Percentiles rank a stretch among this genome's conserved stretches.
Evolutionary conservation across 257 asterid genomes (phyloP).

Genomic region (Catharanthus roseus): DNA sequence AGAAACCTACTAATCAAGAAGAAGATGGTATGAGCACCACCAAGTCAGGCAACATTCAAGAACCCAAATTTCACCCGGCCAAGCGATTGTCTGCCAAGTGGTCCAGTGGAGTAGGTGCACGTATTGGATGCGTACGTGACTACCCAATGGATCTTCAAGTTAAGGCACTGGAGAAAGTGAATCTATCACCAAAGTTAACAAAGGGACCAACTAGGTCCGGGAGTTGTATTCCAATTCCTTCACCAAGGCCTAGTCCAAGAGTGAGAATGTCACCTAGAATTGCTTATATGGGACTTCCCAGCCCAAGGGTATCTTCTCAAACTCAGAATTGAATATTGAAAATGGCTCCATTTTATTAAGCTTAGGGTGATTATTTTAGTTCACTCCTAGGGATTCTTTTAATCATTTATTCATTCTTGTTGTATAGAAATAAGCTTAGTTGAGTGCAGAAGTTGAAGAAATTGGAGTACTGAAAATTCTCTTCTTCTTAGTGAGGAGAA

Average conservation of each 20-base stretch:
- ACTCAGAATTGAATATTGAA: not conserved
- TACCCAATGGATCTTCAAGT: conserved; percentile 60
- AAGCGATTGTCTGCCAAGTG: conserved; percentile 52
- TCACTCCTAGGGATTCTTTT: not conserved
- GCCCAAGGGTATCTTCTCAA: conserved; percentile 34
- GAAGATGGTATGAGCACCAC: conserved; percentile 14
- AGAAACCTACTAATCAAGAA: not conserved
- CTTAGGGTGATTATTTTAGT: conserved; percentile 1
- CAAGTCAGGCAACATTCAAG: conserved; percentile 22
- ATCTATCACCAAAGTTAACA: conserved; percentile 39
- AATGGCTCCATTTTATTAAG: not conserved
- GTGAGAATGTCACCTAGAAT: conserved; percentile 55
- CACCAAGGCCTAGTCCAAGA: conserved; percentile 52
- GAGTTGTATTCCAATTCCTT: conserved; percentile 42
- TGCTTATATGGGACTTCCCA: conserved; percentile 47
- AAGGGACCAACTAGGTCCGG: conserved; percentile 18
- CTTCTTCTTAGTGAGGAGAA: not conserved
- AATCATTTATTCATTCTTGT: conserved; percentile 1
- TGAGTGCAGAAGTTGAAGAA: not conserved
- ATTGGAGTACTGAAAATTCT: not conserved
- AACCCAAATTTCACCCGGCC: conserved; percentile 36
- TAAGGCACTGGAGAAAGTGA: conserved; percentile 54
- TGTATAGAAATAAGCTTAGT: not conserved
- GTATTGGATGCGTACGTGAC: conserved; percentile 72
- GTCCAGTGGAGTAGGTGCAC: conserved; percentile 57